A percentile compares a stretch with the other conserved stretches of the same genome.
phyloP scores from a whole-genome alignment of 148 eudicot genomes.

The Rhododendron ovatum region DNA sequence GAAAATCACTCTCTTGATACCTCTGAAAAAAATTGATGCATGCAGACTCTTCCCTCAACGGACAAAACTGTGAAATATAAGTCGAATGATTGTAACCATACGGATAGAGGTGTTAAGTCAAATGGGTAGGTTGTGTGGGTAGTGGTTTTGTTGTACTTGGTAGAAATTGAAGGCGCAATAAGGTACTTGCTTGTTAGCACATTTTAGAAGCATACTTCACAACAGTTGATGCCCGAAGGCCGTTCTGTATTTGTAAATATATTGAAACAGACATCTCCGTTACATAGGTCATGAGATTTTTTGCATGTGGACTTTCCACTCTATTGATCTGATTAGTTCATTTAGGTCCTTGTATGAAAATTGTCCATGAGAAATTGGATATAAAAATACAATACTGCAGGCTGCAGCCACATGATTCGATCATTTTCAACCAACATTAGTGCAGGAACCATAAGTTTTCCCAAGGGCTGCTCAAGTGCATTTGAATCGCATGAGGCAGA shows the following conservation, averaged over 20 bases:
- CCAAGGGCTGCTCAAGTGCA: conserved; percentile 52
- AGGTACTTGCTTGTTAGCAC: conserved; percentile 31
- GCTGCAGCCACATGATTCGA: not conserved
- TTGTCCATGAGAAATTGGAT: not conserved
- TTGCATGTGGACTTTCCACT: conserved; percentile 39
- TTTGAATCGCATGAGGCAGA: conserved; percentile 60
- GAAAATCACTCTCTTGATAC: not conserved
- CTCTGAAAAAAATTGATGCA: too few species aligned
- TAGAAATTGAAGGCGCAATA: not conserved
- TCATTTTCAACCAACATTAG: conserved; percentile 68
- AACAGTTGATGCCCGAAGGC: conserved; percentile 59
- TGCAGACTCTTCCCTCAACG: too few species aligned
- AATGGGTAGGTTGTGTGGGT: not conserved
- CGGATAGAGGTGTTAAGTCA: not conserved
- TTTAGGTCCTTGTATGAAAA: not conserved
- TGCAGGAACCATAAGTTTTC: conserved; percentile 87
- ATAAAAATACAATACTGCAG: not conserved
- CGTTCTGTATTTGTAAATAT: conserved; percentile 78
- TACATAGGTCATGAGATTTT: conserved; percentile 82
- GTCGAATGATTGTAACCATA: too few species aligned
- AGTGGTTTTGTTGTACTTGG: not conserved
- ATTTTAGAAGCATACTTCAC: conserved; percentile 51
- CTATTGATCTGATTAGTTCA: not conserved
- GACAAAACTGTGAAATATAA: too few species aligned
- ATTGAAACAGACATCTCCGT: conserved; percentile 44